These are phyloP conservation scores for Tricholoma hemisulphureum DNA, from an alignment of 768 basidiomycete species.

Conservation along the genomic window DNA sequence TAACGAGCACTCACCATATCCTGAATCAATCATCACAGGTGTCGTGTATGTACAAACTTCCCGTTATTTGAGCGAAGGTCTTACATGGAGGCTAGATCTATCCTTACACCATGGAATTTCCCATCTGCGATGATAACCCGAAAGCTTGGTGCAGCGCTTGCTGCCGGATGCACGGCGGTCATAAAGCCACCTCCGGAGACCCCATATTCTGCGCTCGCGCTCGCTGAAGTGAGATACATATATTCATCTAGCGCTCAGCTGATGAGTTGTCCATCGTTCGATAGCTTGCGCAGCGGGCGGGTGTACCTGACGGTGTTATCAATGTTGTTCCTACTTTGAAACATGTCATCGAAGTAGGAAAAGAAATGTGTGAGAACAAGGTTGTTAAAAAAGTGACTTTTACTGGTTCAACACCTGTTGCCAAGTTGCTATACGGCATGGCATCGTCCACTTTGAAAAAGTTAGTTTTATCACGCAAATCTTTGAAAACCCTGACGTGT, in stretches of 20 bases:
- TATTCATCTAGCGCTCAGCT: neutral
- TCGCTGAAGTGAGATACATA: slow-evolving; percentile 68
- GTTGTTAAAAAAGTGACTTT: slow-evolving; percentile 86
- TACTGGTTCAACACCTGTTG: slow-evolving; percentile 84
- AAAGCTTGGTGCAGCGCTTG: slow-evolving; percentile 86
- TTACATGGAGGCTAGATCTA: slow-evolving; percentile 49
- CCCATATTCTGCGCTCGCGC: slow-evolving; percentile 87
- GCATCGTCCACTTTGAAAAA: slow-evolving; percentile 81
- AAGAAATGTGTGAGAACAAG: slow-evolving; percentile 91
- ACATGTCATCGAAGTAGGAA: slow-evolving; percentile 83
- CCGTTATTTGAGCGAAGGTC: neutral
- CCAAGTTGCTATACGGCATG: slow-evolving; percentile 71
- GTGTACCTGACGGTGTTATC: slow-evolving; percentile 91
- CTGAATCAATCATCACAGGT: slow-evolving; percentile 20
- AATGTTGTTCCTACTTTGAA: slow-evolving; percentile 90
- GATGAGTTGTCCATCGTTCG: neutral
- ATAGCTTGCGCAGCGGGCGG: slow-evolving; percentile 83
- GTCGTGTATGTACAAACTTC: slow-evolving; percentile 36
- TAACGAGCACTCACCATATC: neutral
- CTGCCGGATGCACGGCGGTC: slow-evolving; percentile 94
- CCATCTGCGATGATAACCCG: slow-evolving; percentile 93
- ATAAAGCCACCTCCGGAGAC: slow-evolving; percentile 96
- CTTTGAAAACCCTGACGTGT: neutral
- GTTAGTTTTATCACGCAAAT: slow-evolving; percentile 36
- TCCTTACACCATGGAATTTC: slow-evolving; percentile 90